Percentiles rank a stretch among this genome's conserved stretches.
These are phyloP conservation scores for Quercus lobata DNA, from an alignment of 331 rosid genomes.

Conservation along the genomic window DNA sequence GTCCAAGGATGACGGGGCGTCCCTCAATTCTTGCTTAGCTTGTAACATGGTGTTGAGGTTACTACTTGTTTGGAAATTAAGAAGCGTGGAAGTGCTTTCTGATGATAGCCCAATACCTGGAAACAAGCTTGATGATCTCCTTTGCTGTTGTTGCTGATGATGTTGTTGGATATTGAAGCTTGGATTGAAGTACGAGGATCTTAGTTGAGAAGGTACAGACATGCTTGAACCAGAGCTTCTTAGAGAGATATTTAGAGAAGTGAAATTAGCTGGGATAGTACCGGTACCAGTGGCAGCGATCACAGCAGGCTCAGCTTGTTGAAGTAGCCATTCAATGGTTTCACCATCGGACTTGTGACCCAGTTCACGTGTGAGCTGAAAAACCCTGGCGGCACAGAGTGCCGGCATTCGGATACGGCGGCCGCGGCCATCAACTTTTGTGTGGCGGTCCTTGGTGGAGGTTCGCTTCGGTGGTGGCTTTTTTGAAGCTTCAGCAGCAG, in stretches of 20 bases:
- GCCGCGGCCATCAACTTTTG: conserved; percentile 96
- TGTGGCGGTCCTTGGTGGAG: conserved; percentile 92
- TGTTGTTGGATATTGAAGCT: conserved; percentile 48
- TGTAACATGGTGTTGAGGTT: conserved; percentile 45
- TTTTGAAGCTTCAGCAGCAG: conserved; percentile 32
- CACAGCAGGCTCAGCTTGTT: conserved; percentile 88
- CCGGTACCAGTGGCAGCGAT: conserved; percentile 99
- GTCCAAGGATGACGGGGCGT: conserved; percentile 48
- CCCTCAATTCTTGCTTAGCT: conserved; percentile 74
- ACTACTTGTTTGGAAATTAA: conserved; percentile 65
- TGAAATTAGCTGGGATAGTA: conserved; percentile 94
- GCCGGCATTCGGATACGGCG: conserved; percentile 99
- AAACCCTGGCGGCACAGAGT: conserved; percentile 95
- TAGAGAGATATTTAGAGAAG: conserved; percentile 82
- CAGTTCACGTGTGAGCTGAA: conserved; percentile 83
- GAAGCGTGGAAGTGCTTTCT: conserved; percentile 42
- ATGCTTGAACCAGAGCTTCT: conserved; percentile 94
- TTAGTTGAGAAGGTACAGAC: conserved; percentile 87
- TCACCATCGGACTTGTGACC: conserved; percentile 99
- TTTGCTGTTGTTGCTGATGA: conserved; percentile 24
- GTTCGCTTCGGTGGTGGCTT: conserved; percentile 71
- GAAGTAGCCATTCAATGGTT: conserved; percentile 97
- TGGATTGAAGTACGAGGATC: conserved; percentile 87
- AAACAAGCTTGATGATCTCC: conserved; percentile 39
- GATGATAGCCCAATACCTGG: conserved; percentile 58